Base-by-base conservation (phyloP, 2,329 filamentous ascomycete species). In the Aspergillus quadrilineatus region DNA sequence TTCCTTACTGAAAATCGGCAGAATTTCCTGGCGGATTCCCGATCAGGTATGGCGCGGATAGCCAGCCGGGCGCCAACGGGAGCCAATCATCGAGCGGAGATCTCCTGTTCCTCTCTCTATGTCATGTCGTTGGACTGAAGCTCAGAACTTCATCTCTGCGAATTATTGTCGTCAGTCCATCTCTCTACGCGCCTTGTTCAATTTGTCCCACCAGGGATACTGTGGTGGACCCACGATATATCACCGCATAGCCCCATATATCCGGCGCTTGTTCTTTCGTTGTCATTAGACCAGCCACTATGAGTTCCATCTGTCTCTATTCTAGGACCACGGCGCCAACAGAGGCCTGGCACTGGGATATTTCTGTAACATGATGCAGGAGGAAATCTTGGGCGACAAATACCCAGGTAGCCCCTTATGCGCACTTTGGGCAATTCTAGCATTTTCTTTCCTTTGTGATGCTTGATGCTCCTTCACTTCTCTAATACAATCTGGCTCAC, bases 21-120 rank as follows among this genome's bases (percentile, higher is more conserved):
- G 69, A 72, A 73, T 69, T 74, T 74, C 70, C 66, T 61, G 56
- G 59, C 60, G 48, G 63, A 14, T 34, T n/a, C 69, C 63, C 36
- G 22, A 62, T 68, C 28, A n/a, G 65, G 69, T 37, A 46, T 73
- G 71, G 70, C 50, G 56, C 47, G 6, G 55, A 44, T 69, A 70
- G 56, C 55, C 68, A 65, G 66, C 55, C 54, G 28, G 42, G 44
- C 45, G 53, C 22, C 53, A 57, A n/a, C 57, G 45, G 15, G 44
- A 32, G 45, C 68, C 68, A 69, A 70, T 69, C 62, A 67, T 17
- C 34, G 4, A 7, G 53, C 14, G 36, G 9, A 47, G 64, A 64
- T 56, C 65, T 67, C 64, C 62, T 61, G 42, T 36, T 7, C 43
- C 41, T 36, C 10, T 14, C 17, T 15, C 29, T 52, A 53, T 56